A percentile compares a stretch with the other conserved stretches of the same genome.
phyloP scores from a whole-genome alignment of 306 rosid genomes.

The Morella rubra region DNA sequence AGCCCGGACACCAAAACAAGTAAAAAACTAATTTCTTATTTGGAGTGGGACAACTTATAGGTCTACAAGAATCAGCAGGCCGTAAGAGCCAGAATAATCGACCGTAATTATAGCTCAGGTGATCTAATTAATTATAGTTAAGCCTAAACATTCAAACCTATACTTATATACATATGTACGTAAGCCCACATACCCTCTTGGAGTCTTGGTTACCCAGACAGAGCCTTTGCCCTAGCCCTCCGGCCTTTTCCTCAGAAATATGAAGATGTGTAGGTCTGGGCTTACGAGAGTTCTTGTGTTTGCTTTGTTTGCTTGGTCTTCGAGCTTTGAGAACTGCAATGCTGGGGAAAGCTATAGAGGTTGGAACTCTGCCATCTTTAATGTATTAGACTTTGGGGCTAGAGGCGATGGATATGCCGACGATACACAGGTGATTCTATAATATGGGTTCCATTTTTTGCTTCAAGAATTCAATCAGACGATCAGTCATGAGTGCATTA shows the following conservation, averaged over 20 bases:
- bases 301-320: conserved; percentile 27
- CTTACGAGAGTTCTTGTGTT: background rate
- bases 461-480: background rate
- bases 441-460: background rate
- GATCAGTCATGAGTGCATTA: background rate
- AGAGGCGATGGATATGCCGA: conserved; percentile 78
- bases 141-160: too few relatives aligned
- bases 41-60: too few relatives aligned
- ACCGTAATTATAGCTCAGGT: too few relatives aligned
- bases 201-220: conserved; percentile 2
- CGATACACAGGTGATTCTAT: conserved; percentile 61
- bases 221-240: background rate
- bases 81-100: too few relatives aligned
- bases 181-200: background rate
- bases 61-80: too few relatives aligned
- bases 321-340: conserved; percentile 38
- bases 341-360: conserved; percentile 42
- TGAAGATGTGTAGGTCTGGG: conserved; percentile 1
- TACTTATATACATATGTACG: background rate
- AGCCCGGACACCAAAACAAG: too few relatives aligned
- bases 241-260: background rate
- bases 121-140: too few relatives aligned
- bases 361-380: conserved; percentile 38
- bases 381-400: conserved; percentile 69
- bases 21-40: too few relatives aligned